phyloP scores from a whole-genome alignment of 306 rosid genomes.

The Trichosanthes cucumerina region DNA sequence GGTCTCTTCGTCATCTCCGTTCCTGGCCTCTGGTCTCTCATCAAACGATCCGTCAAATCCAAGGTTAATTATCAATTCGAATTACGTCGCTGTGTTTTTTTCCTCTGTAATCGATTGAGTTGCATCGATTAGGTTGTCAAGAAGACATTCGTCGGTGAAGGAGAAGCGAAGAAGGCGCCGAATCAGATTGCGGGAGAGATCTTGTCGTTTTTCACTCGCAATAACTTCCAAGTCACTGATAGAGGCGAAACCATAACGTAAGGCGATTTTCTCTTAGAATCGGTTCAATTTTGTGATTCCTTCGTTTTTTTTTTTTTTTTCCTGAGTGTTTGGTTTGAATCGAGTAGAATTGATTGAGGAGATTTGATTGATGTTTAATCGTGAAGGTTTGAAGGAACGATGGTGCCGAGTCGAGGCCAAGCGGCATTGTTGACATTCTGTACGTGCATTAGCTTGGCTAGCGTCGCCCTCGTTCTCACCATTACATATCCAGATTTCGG shows the following conservation, averaged over 20 bases:
- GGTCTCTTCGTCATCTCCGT: conserved; percentile 94
- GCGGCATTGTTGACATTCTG: conserved; percentile 81
- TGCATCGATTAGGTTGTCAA: conserved; percentile 49
- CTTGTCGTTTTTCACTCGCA: conserved; percentile 74
- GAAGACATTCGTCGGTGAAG: conserved; percentile 65
- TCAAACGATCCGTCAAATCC: conserved; percentile 92
- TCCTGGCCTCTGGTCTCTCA: conserved; percentile 95
- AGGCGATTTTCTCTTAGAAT: neutral
- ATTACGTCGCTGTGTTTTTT: too few species aligned
- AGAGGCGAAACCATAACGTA: conserved; percentile 90
- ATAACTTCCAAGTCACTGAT: conserved; percentile 58
- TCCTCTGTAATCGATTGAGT: neutral
- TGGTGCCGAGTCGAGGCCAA: conserved; percentile 82
- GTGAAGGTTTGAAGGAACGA: conserved; percentile 82
- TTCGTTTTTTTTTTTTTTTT: neutral
- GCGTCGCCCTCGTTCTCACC: conserved; percentile 88
- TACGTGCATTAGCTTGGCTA: conserved; percentile 80
- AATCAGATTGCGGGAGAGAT: conserved; percentile 76
- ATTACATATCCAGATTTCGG: conserved; percentile 76
- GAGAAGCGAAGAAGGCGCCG: conserved; percentile 41
- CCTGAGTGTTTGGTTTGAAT: neutral
- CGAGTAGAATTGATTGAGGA: neutral
- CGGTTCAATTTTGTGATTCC: neutral
- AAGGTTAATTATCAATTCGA: conserved; percentile 32
- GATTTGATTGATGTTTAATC: neutral